Percentiles rank a stretch among this genome's conserved stretches.
These are phyloP conservation scores for Wickerhamiella alocasiicola DNA, from an alignment of 805 yeast genomes.

Conservation along the genomic window DNA sequence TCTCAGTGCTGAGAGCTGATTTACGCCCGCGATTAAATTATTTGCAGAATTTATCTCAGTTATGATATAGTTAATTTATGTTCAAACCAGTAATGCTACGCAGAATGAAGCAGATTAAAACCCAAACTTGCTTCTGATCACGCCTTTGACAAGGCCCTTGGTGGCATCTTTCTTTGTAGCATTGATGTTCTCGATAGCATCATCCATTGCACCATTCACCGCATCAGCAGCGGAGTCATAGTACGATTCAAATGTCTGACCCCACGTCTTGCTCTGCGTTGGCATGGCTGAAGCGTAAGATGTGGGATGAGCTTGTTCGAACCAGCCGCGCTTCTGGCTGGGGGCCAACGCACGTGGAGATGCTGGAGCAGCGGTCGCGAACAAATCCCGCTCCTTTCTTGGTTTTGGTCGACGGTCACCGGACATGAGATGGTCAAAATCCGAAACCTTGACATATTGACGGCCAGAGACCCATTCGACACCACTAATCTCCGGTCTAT, in stretches of 20 bases:
- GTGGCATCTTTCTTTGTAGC: constrained; percentile 17
- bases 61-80: no score
- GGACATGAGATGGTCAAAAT: constrained; percentile 53
- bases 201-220: constrained; percentile 47
- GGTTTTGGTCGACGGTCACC: constrained; percentile 61
- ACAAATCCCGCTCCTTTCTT: constrained; percentile 23
- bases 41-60: constrained; percentile 13
- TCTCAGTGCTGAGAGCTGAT: neutral
- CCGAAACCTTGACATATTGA: constrained; percentile 45
- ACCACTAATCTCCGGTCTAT: constrained; percentile 67
- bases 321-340: constrained; percentile 8
- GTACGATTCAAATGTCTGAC: constrained; percentile 21
- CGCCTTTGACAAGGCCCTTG: constrained; percentile 16
- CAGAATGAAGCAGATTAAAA: constrained; percentile 11
- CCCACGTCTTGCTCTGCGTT: constrained; percentile 19
- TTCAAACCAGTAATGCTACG: neutral
- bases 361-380: neutral
- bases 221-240: constrained; percentile 24
- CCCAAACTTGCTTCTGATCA: constrained; percentile 19
- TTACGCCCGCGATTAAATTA: neutral
- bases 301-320: constrained; percentile 8
- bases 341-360: constrained; percentile 3
- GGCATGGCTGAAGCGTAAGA: constrained; percentile 4
- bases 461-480: constrained; percentile 81
- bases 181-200: constrained; percentile 21